Evolutionary conservation across 1,139 yeast genomes (phyloP), one percentile per base, ranked within the genome.

Genomic region (Saccharomyces uvarum): DNA sequence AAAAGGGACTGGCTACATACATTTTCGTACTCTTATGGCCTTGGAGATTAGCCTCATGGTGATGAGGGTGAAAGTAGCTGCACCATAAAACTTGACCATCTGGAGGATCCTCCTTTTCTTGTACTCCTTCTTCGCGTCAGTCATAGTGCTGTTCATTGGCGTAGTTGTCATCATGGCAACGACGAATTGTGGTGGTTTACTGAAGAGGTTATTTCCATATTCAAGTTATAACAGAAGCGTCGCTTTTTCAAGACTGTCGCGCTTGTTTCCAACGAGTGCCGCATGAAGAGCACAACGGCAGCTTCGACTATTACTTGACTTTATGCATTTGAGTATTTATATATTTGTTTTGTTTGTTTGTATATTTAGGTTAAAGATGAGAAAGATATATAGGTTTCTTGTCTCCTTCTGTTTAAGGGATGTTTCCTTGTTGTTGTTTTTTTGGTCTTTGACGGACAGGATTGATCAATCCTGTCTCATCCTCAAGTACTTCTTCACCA

Each of bases 391-490:
- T 9, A 38, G 21, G 19, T 9, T 19, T 38, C 11, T 19, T 38
- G 21, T 14, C 14, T n/a, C n/a, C 16, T 32, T 32, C 38, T 11
- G 44, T 19, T 38, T 19, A 28, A 27, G 24, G 8, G n/a, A 7
- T 31, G 21, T 16, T 46, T 19, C 24, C 24, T 31, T 9, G 5
- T 46, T 31, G 27, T 6, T 24, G 16, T 21, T 21, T 28, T 28
- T 38, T n/a, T 24, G 4, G 16, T 27, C 9, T 52, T 47, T 41
- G 42, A 27, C 21, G 11, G 21, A 8, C 14, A 8, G 14, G 24
- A 27, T 19, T 28, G 16, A 28, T 69, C 74, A 84, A 80, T 93
- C 99, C 77, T 91, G 98, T 73, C 99, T 84, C 56, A 97, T 90
- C 77, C 86, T 90, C 73, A 95, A 81, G 66, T 87, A 83, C 70